A percentile compares a stretch with the other conserved stretches of the same genome.
phyloP scores from a whole-genome alignment of 2,329 filamentous ascomycete genomes.

The Alternaria conjuncta region DNA sequence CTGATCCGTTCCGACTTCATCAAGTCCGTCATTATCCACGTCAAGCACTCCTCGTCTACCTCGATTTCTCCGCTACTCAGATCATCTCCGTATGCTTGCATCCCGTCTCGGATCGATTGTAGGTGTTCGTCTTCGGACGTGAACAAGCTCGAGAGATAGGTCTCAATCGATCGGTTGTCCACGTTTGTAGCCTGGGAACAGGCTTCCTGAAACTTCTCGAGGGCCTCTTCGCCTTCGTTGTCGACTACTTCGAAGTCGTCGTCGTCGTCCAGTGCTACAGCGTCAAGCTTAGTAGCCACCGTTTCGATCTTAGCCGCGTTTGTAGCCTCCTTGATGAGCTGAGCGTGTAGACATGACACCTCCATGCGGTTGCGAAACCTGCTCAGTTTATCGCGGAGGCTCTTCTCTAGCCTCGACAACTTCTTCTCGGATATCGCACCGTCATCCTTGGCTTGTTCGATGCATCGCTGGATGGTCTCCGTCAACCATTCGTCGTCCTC shows the following conservation, averaged over 20 bases:
- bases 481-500: constrained; percentile 30
- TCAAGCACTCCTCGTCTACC: constrained; percentile 53
- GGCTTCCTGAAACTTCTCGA: constrained; percentile 46
- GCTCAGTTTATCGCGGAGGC: constrained; percentile 56
- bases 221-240: constrained; percentile 61
- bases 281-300: constrained; percentile 20
- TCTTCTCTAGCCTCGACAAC: constrained; percentile 56
- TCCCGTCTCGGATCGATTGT: constrained; percentile 13
- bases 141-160: constrained; percentile 28
- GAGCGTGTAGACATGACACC: constrained; percentile 63
- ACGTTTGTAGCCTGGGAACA: constrained; percentile 23
- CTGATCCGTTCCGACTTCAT: constrained; percentile 58
- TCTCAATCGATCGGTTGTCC: constrained; percentile 24
- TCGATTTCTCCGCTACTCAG: constrained; percentile 24
- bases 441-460: constrained; percentile 62
- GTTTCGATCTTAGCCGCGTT: constrained; percentile 31
- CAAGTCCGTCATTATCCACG: constrained; percentile 57
- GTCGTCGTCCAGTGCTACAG: constrained; percentile 25
- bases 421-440: constrained; percentile 58
- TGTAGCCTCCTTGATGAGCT: constrained; percentile 53
- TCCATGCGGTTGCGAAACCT: constrained; percentile 62
- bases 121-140: constrained; percentile 6
- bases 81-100: constrained; percentile 22
- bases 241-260: constrained; percentile 58
- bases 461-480: constrained; percentile 58